Conservation (phyloP, 495 filamentous ascomycete genomes). For the Talaromyces proteolyticus region DNA sequence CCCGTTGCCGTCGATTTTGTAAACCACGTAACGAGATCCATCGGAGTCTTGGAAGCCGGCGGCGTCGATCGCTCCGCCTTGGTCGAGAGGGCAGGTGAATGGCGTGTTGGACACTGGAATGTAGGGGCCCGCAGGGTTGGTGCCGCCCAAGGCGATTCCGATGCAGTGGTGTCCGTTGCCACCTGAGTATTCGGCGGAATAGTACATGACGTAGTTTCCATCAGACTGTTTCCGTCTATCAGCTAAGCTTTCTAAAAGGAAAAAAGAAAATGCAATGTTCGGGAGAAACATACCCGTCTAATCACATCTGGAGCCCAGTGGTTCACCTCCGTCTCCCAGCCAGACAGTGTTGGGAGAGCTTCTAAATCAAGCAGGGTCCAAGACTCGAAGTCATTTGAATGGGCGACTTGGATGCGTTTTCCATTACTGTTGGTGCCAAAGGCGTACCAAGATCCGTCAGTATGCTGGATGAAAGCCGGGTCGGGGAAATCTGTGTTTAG, state of each 20-base stretch:
- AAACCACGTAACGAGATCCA: conserved; percentile 50
- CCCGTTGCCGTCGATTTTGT: conserved; percentile 61
- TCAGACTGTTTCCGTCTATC: conserved; percentile 22
- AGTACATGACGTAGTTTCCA: conserved; percentile 55
- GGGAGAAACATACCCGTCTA: conserved; percentile 19
- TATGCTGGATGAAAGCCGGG: conserved; percentile 25
- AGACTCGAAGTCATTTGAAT: conserved; percentile 23
- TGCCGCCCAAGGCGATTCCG: conserved; percentile 35
- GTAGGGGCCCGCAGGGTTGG: conserved; percentile 46
- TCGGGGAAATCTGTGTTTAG: conserved; percentile 31
- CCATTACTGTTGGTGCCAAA: conserved; percentile 32
- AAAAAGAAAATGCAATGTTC: no score
- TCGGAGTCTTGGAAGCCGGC: conserved; percentile 46
- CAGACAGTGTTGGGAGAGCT: conserved; percentile 25
- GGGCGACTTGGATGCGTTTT: conserved; percentile 28
- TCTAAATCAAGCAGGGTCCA: conserved; percentile 33
- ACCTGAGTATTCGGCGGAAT: conserved; percentile 38
- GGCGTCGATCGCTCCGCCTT: conserved; percentile 56
- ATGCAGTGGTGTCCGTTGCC: conserved; percentile 45
- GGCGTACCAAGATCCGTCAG: conserved; percentile 31
- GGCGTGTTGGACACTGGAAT: conserved; percentile 28
- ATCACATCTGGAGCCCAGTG: conserved; percentile 39
- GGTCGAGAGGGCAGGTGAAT: conserved; percentile 41
- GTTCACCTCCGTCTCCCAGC: conserved; percentile 24
- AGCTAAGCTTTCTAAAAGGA: neutral